These are phyloP conservation scores for Zhuliangozyma blackwelliae DNA, from an alignment of 1,139 yeast genomes.

Conservation along the genomic window DNA sequence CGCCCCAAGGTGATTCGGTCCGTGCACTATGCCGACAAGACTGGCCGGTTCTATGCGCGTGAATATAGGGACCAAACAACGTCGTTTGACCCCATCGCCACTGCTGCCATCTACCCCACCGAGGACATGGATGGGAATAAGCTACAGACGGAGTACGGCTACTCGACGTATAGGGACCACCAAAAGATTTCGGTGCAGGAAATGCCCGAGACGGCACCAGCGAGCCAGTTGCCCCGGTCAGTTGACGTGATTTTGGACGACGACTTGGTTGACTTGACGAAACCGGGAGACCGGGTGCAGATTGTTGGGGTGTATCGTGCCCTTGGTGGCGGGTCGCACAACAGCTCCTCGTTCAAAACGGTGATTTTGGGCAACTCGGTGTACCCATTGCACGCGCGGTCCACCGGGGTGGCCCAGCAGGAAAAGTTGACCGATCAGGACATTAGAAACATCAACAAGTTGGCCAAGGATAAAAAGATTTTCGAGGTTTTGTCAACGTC, in stretches of 20 bases:
- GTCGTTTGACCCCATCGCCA: slow-evolving; percentile 76
- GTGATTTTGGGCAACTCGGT: slow-evolving; percentile 83
- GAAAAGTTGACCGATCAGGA: slow-evolving; percentile 78
- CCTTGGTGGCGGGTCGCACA: slow-evolving; percentile 73
- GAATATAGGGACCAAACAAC: slow-evolving; percentile 94
- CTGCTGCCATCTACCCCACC: slow-evolving; percentile 89
- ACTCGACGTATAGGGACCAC: slow-evolving; percentile 88
- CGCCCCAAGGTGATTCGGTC: slow-evolving; percentile 90
- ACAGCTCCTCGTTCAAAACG: slow-evolving; percentile 69
- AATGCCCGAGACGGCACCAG: slow-evolving; percentile 98
- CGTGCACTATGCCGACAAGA: slow-evolving; percentile 87
- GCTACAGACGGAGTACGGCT: slow-evolving; percentile 86
- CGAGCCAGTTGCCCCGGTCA: slow-evolving; percentile 94
- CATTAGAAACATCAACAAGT: slow-evolving; percentile 78
- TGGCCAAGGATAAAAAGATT: slow-evolving; percentile 62
- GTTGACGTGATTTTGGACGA: slow-evolving; percentile 90
- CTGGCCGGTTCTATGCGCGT: slow-evolving; percentile 81
- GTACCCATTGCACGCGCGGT: slow-evolving; percentile 82
- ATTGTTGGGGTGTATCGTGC: slow-evolving; percentile 93
- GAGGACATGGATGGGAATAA: slow-evolving; percentile 91
- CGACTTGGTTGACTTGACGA: slow-evolving; percentile 85
- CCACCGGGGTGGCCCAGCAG: slow-evolving; percentile 77
- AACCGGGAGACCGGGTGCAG: slow-evolving; percentile 96
- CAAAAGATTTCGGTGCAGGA: slow-evolving; percentile 93
- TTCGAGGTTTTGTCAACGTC: slow-evolving; percentile 81